Percentiles rank a stretch among this genome's conserved stretches.
Conservation (phyloP, 2,329 filamentous ascomycete genomes). For the Fusarium anguioides region DNA sequence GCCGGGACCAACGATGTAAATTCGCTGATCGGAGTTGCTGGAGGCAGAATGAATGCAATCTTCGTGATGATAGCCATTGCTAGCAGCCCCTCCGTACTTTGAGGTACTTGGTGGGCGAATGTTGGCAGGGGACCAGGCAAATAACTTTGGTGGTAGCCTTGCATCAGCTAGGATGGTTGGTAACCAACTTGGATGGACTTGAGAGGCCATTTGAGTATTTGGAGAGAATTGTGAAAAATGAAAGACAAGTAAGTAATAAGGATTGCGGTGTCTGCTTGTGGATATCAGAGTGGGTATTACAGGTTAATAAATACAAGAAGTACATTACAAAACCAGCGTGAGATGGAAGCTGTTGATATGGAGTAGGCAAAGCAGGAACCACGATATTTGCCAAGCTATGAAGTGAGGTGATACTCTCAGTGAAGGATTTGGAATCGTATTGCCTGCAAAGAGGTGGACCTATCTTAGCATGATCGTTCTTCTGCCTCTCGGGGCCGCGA, state of each 20-base stretch:
- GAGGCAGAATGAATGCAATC: fast-evolving
- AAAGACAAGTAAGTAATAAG: no score
- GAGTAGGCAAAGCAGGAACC: no score
- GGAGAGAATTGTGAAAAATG: no score
- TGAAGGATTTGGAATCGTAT: neutral
- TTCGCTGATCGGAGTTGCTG: neutral
- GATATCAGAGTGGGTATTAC: no score
- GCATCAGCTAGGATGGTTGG: neutral
- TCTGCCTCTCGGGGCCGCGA: no score
- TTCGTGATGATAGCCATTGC: neutral
- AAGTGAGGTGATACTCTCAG: neutral
- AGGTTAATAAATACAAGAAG: no score
- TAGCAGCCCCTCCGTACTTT: neutral
- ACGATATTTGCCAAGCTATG: no score
- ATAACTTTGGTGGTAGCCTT: neutral
- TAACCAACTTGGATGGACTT: constrained; percentile 4
- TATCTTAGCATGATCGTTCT: neutral
- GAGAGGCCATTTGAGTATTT: neutral
- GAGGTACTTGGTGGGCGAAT: neutral
- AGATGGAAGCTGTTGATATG: no score
- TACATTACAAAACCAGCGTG: no score
- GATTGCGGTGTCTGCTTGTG: neutral
- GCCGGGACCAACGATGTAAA: constrained; percentile 11
- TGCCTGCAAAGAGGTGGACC: neutral
- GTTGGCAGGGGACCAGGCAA: constrained; percentile 10